Percentiles rank a stretch among this genome's conserved stretches.
Conservation (phyloP, 1,139 yeast genomes). For the Geotrichum carabidarum region DNA sequence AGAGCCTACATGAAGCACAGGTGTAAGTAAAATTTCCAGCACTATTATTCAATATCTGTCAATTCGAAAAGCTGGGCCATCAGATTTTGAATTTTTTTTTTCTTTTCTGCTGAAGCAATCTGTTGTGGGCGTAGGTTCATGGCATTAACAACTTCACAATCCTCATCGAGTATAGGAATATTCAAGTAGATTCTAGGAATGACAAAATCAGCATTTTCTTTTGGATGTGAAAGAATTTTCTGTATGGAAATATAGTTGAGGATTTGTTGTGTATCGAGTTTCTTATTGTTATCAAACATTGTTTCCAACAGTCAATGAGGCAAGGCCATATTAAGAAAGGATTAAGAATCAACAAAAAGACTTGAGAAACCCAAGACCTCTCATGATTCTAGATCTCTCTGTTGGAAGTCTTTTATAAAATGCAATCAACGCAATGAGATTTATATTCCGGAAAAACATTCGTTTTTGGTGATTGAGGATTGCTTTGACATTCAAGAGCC, state of each 20-base stretch:
- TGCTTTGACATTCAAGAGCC: no score
- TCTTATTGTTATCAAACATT: not conserved
- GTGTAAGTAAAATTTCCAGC: constrained; percentile 37
- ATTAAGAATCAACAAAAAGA: no score
- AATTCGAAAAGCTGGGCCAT: not conserved
- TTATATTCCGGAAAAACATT: no score
- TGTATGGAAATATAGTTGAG: constrained; percentile 21
- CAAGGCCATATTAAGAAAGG: not conserved
- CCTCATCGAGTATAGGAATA: not conserved
- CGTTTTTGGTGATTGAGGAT: no score
- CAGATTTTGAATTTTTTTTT: not conserved
- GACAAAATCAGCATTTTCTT: constrained; percentile 22
- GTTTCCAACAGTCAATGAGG: not conserved
- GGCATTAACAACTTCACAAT: not conserved
- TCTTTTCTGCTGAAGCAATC: not conserved
- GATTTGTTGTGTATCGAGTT: constrained; percentile 20
- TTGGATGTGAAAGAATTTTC: constrained; percentile 18
- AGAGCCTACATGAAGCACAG: constrained; percentile 55
- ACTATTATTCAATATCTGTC: constrained; percentile 14
- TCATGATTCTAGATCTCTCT: no score
- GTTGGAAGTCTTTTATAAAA: no score
- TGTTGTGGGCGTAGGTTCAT: not conserved
- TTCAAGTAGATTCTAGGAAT: constrained; percentile 20
- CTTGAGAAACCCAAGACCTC: no score
- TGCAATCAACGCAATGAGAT: no score